Percentiles rank a stretch among this genome's conserved stretches.
Evolutionary conservation across 495 filamentous ascomycete species (phyloP).

Genomic region (Penicillium desertorum): DNA sequence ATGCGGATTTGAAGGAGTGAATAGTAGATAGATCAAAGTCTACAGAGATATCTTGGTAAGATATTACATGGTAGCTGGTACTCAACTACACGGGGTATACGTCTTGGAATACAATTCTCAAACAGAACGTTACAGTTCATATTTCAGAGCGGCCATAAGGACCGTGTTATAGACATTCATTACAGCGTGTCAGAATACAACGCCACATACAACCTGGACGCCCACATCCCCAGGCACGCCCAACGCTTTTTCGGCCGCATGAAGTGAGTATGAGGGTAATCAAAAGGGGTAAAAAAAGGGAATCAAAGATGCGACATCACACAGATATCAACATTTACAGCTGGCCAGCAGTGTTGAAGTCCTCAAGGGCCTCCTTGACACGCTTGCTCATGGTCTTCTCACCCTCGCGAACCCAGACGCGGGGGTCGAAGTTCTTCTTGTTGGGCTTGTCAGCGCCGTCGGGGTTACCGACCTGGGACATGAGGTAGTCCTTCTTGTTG

Average conservation of each 20-base stretch:
- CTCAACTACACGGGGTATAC: background rate
- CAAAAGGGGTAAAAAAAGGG: conserved; percentile 11
- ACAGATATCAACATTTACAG: conserved; percentile 56
- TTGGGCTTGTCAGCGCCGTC: conserved; percentile 96
- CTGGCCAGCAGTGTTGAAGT: conserved; percentile 88
- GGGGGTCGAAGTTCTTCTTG: conserved; percentile 96
- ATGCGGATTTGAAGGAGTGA: background rate
- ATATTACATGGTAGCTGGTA: background rate
- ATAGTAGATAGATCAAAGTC: background rate
- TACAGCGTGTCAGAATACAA: conserved; percentile 34
- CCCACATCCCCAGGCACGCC: conserved; percentile 26
- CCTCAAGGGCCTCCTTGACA: conserved; percentile 74
- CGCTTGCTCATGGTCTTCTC: conserved; percentile 94
- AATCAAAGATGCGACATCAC: conserved; percentile 11
- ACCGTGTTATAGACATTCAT: conserved; percentile 30
- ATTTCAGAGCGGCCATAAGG: conserved; percentile 11
- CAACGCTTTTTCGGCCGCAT: conserved; percentile 26
- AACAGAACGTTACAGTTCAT: conserved; percentile 5
- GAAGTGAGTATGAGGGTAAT: conserved; percentile 17
- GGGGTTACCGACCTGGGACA: conserved; percentile 85
- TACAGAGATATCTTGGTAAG: background rate
- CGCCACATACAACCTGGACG: conserved; percentile 35
- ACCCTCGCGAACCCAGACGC: conserved; percentile 78
- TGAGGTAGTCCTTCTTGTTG: conserved; percentile 92
- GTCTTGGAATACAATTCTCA: background rate